Conservation (phyloP, 2,329 filamentous ascomycete species). For the Colletotrichum lini region DNA sequence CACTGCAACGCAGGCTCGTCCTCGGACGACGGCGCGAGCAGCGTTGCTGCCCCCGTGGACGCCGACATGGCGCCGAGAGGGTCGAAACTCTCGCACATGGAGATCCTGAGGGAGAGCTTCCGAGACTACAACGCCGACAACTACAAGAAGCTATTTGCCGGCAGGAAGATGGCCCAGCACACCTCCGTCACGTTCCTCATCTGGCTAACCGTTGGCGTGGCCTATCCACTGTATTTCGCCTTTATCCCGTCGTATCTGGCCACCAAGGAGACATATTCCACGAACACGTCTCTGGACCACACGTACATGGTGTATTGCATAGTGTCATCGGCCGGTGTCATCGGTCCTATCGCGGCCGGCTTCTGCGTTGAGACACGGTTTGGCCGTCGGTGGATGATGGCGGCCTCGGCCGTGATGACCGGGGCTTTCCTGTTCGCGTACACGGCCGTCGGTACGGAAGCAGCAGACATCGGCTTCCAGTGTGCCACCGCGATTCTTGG, state of each 20-base stretch:
- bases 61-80: constrained; percentile 20
- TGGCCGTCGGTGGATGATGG: constrained; percentile 61
- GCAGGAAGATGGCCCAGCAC: constrained; percentile 51
- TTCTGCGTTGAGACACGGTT: constrained; percentile 58
- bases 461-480: constrained; percentile 56
- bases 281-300: constrained; percentile 46
- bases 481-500: constrained; percentile 62
- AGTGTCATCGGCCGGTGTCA: constrained; percentile 55
- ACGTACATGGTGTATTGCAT: constrained; percentile 55
- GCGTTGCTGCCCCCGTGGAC: constrained; percentile 6
- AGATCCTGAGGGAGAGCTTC: constrained; percentile 46
- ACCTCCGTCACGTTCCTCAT: constrained; percentile 56
- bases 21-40: constrained; percentile 40
- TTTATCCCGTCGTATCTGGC: constrained; percentile 62
- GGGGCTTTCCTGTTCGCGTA: constrained; percentile 63
- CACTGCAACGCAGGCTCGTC: constrained; percentile 7
- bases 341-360: constrained; percentile 58
- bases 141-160: constrained; percentile 52
- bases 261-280: constrained; percentile 51
- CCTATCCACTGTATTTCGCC: constrained; percentile 62
- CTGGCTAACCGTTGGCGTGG: constrained; percentile 62
- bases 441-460: constrained; percentile 56
- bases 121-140: constrained; percentile 43
- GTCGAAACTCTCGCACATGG: constrained; percentile 43
- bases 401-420: constrained; percentile 58